Base-by-base conservation (phyloP, 202 grass and related monocot genomes). In the Carex arenaria region DNA sequence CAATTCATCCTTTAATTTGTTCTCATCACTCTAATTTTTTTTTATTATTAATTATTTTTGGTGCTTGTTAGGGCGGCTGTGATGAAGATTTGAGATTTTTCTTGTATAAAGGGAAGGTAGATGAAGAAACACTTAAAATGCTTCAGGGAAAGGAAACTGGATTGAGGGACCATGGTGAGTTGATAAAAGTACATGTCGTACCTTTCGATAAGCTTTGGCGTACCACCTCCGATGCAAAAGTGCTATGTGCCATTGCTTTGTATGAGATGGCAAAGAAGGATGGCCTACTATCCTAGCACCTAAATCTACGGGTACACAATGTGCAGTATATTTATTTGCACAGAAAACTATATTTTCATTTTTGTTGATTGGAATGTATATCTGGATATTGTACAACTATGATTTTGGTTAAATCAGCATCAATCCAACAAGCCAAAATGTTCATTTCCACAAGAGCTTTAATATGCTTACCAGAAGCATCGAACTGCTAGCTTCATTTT, bases 201-300 rank as follows among this genome's bases (percentile, higher is more conserved):
- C 92, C 90, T 3, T 98, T 93, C 4, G 47, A 30, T 55, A 84
- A 72, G 66, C 95, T 98, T 5, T 98, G 92, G 95, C 88, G 83
- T 19, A 54, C 52, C 0, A 98, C 90, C 0, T 88, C 90, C 0
- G 95, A 98, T 6, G 89, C 90, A 0, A 93, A 98, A 75, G 89
- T 82, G 0, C 90, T 98, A 30, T 93, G 77, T 17, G 90, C 95
- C 2, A 87, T 95, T 68, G 92, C 95, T 18, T 87, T 95, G 20
- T 98, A 95, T 14, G 95, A 98, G 63, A 98, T 95, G 95, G 90
- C 91, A 40, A 98, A 89, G 86, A 87, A 60, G 60, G 88, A 98
- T 60, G 89, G 91, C 53, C 67, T 93, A 36, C 65, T 98, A 52
- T 60, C 60, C 20, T 71, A 70, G 75, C 28, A 67, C 15, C 38